A percentile compares a stretch with the other conserved stretches of the same genome.
phyloP scores from a whole-genome alignment of 805 yeast species.

The Zygoascus flipseniorum region DNA sequence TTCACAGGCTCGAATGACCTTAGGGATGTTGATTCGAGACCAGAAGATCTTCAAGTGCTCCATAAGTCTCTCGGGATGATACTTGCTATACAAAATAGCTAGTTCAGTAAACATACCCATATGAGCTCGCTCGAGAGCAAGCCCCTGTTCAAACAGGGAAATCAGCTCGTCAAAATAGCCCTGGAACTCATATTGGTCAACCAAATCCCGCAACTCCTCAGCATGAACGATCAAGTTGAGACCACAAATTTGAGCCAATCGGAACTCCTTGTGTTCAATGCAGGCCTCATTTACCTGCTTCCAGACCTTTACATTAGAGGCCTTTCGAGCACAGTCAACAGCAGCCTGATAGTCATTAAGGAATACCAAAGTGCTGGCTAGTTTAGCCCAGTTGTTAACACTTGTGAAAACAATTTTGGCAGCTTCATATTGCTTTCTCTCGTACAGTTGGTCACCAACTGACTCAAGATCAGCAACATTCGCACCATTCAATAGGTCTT shows the following conservation, averaged over 20 bases:
- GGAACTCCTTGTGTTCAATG: conserved; percentile 88
- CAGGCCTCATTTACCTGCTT: conserved; percentile 96
- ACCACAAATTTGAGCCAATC: conserved; percentile 97
- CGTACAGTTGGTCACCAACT: conserved; percentile 87
- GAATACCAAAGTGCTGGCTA: conserved; percentile 93
- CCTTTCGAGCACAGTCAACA: conserved; percentile 97
- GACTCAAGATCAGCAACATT: conserved; percentile 88
- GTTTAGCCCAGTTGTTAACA: conserved; percentile 88
- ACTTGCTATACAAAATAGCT: conserved; percentile 84
- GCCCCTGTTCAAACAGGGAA: conserved; percentile 88
- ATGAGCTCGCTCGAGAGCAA: conserved; percentile 96
- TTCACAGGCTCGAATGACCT: conserved; percentile 90
- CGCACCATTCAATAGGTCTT: conserved; percentile 71
- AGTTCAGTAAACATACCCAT: conserved; percentile 99
- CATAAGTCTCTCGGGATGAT: conserved; percentile 82
- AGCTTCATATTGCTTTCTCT: conserved; percentile 76
- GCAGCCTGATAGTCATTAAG: conserved; percentile 91
- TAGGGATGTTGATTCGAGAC: conserved; percentile 97
- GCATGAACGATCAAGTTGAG: conserved; percentile 95
- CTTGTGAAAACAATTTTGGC: conserved; percentile 81
- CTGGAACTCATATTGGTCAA: conserved; percentile 72
- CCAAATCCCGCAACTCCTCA: conserved; percentile 89
- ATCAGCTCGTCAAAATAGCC: conserved; percentile 91
- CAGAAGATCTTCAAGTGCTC: conserved; percentile 96
- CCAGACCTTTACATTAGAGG: conserved; percentile 90